Evolutionary conservation across 805 yeast genomes (phyloP).

Genomic region (Jamesozyma hellenica): DNA sequence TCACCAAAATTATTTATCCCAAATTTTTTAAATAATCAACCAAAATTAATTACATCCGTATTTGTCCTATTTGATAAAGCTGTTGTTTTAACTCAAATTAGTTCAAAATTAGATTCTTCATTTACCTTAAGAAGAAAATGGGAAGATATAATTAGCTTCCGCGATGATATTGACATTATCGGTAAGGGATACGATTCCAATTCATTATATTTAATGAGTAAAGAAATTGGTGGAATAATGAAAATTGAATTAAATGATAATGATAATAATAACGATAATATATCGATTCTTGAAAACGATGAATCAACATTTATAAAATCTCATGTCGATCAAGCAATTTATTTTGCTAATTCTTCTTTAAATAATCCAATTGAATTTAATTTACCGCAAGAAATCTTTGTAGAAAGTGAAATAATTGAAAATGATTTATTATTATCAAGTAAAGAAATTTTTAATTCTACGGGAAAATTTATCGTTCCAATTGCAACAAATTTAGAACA

Average conservation of each 20-base stretch:
- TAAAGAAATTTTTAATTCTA: constrained; percentile 47
- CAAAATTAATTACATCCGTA: constrained; percentile 32
- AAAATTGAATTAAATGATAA: constrained; percentile 38
- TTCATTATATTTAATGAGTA: constrained; percentile 39
- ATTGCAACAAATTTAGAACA: constrained; percentile 40
- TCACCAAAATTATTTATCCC: constrained; percentile 11
- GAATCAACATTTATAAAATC: constrained; percentile 42
- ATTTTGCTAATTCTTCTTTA: constrained; percentile 39
- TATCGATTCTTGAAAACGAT: constrained; percentile 9
- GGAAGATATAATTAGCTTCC: constrained; percentile 70
- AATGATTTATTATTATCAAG: constrained; percentile 42
- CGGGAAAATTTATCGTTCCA: constrained; percentile 47
- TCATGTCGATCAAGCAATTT: constrained; percentile 75
- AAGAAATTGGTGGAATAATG: constrained; percentile 47
- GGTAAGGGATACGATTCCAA: constrained; percentile 49
- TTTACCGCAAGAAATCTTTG: constrained; percentile 35
- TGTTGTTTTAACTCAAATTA: constrained; percentile 55
- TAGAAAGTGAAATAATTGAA: constrained; percentile 38
- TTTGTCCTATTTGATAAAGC: constrained; percentile 51
- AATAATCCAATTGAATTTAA: constrained; percentile 41
- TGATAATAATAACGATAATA: constrained; percentile 4
- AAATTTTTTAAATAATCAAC: constrained; percentile 5
- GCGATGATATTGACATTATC: constrained; percentile 40
- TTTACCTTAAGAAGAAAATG: constrained; percentile 42
- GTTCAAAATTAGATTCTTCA: constrained; percentile 29